Conservation (phyloP, 139 green algal genomes). For the Chlamydomonas sphaeroides region DNA sequence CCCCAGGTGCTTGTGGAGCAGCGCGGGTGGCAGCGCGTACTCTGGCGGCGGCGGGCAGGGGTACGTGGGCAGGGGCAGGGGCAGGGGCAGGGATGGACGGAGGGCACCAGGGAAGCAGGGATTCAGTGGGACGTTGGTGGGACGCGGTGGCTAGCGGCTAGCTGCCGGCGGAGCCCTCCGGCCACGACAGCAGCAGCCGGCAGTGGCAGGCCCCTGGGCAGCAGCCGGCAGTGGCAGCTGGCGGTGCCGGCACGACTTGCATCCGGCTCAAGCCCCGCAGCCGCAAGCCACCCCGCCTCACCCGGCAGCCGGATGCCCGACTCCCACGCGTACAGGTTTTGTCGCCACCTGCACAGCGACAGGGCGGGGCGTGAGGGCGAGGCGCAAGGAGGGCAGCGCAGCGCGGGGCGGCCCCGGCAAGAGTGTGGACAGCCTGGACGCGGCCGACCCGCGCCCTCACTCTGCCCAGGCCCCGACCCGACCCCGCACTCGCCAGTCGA, state of each 20-base stretch:
- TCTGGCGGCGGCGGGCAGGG: neutral
- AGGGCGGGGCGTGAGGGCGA: neutral
- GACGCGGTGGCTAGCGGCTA: too few species aligned
- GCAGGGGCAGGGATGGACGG: neutral
- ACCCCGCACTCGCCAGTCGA: too few species aligned
- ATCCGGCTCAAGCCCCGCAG: neutral
- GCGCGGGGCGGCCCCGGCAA: too few species aligned
- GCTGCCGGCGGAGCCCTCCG: too few species aligned
- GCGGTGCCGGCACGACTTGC: too few species aligned
- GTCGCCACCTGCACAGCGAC: neutral
- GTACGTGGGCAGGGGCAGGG: neutral
- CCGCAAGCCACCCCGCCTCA: neutral
- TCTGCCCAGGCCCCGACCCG: too few species aligned
- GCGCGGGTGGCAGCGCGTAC: conserved; percentile 11
- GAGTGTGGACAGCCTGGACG: neutral
- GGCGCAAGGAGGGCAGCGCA: neutral
- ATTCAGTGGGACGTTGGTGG: neutral
- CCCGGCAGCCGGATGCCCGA: conserved; percentile 6
- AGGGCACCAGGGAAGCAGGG: too few species aligned
- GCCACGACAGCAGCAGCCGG: neutral
- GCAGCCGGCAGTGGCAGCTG: too few species aligned
- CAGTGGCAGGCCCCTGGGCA: too few species aligned
- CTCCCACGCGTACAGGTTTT: conserved; percentile 33
- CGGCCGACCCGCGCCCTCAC: neutral
- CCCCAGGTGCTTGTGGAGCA: conserved; percentile 25